Percentiles rank a stretch among this genome's conserved stretches.
These are phyloP conservation scores for Petunia secreta DNA, from an alignment of 257 asterid species.

Conservation along the genomic window DNA sequence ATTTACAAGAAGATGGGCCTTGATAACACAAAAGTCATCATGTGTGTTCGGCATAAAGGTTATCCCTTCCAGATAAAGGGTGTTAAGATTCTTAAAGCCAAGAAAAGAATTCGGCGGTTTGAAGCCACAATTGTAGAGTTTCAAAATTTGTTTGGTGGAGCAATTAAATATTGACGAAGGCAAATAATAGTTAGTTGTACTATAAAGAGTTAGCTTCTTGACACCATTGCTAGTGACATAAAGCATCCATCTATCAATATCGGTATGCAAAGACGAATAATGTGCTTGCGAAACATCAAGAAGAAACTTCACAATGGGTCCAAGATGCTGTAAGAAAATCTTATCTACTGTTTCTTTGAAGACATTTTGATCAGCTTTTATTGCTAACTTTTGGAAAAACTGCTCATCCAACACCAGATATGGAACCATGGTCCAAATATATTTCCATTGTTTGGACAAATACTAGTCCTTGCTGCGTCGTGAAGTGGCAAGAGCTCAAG, in stretches of 20 bases:
- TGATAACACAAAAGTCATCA: no score
- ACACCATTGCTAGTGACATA: slow-evolving; percentile 22
- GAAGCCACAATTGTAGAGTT: neutral
- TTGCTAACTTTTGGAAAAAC: neutral
- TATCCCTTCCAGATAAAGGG: no score
- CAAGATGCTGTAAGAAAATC: slow-evolving; percentile 21
- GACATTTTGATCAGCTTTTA: neutral
- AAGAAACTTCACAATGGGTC: slow-evolving; percentile 5
- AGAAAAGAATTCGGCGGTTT: neutral
- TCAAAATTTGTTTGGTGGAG: neutral
- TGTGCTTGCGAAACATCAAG: neutral
- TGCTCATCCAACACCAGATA: slow-evolving; percentile 4
- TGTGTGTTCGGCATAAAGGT: no score
- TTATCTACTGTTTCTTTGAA: neutral
- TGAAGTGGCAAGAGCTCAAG: slow-evolving; percentile 8
- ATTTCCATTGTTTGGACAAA: slow-evolving; percentile 34
- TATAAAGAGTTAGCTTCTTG: slow-evolving; percentile 4
- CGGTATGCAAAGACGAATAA: neutral
- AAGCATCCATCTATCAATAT: slow-evolving; percentile 23
- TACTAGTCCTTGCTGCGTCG: slow-evolving; percentile 36
- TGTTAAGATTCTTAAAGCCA: neutral
- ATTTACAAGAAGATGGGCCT: no score
- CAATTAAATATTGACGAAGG: neutral
- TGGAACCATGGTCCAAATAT: slow-evolving; percentile 26
- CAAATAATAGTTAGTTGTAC: neutral